Evolutionary conservation across 805 yeast species (phyloP).

Genomic region (Schizosaccharomyces osmophilus): DNA sequence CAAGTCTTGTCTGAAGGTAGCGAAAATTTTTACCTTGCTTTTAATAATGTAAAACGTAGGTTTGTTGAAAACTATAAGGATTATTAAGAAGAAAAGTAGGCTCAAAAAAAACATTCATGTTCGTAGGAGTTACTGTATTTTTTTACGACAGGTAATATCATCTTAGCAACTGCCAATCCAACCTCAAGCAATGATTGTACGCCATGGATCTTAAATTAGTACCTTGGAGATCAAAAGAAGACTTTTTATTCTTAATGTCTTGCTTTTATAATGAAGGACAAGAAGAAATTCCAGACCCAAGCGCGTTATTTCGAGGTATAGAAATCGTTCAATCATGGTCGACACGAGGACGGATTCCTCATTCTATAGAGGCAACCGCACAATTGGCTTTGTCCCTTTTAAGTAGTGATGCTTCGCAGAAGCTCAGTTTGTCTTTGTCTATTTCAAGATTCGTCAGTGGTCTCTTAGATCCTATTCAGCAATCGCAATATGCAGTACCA

Average conservation of each 20-base stretch:
- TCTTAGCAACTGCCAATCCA: neutral
- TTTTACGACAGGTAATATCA: too few relatives aligned
- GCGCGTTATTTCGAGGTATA: neutral
- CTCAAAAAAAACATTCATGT: too few relatives aligned
- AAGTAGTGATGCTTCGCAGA: constrained; percentile 15
- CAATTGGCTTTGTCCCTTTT: constrained; percentile 27
- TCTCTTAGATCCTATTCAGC: constrained; percentile 64
- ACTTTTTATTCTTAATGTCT: neutral
- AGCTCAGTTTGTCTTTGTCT: constrained; percentile 12
- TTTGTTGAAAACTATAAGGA: too few relatives aligned
- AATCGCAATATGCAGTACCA: constrained; percentile 53
- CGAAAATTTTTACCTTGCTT: too few relatives aligned
- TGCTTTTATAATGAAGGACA: neutral
- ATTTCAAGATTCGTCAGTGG: constrained; percentile 84
- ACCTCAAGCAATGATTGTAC: neutral
- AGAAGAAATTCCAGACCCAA: neutral
- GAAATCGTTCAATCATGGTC: constrained; percentile 19
- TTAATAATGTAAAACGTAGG: too few relatives aligned
- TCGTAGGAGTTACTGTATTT: too few relatives aligned
- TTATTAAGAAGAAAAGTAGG: too few relatives aligned
- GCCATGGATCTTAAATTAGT: neutral
- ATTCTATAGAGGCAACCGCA: constrained; percentile 44
- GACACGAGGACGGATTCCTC: constrained; percentile 44
- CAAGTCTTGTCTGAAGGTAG: too few relatives aligned
- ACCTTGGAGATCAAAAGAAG: neutral